These are phyloP conservation scores for Apiospora saccharicola DNA, from an alignment of 2,329 filamentous ascomycete species.

Conservation along the genomic window DNA sequence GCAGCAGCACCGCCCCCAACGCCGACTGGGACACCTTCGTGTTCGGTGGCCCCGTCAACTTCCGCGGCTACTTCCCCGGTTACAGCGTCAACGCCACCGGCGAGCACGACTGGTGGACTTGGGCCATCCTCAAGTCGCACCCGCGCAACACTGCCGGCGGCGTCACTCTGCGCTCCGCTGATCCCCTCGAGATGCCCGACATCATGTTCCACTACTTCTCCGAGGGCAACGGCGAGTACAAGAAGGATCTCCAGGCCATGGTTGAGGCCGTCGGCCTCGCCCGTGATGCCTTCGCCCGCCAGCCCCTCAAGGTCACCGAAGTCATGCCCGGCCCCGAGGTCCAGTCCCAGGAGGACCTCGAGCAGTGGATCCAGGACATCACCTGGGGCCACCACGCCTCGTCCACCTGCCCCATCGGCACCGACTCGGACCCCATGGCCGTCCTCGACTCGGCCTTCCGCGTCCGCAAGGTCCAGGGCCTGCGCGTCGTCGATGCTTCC, in stretches of 20 bases:
- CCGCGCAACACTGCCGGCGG: conserved; percentile 66
- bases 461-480: conserved; percentile 56
- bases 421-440: conserved; percentile 56
- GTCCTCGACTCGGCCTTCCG: conserved; percentile 61
- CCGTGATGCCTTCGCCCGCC: conserved; percentile 48
- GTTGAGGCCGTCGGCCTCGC: conserved; percentile 51
- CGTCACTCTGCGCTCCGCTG: conserved; percentile 65
- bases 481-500: conserved; percentile 63
- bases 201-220: conserved; percentile 67
- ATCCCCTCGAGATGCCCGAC: conserved; percentile 69
- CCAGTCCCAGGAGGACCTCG: conserved; percentile 25
- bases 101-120: conserved; percentile 50
- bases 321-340: conserved; percentile 18
- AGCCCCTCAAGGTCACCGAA: conserved; percentile 21
- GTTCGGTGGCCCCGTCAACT: conserved; percentile 48
- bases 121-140: conserved; percentile 62
- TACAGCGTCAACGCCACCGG: conserved; percentile 43
- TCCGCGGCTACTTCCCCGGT: conserved; percentile 49
- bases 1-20: conserved; percentile 37
- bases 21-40: conserved; percentile 45
- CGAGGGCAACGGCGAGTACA: conserved; percentile 50
- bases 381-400: conserved; percentile 64
- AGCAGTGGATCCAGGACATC: conserved; percentile 48
- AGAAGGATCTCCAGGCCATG: conserved; percentile 19
- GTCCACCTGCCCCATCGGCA: conserved; percentile 60